A percentile compares a stretch with the other conserved stretches of the same genome.
Conservation (phyloP, 768 basidiomycete genomes). For the Lactifluus subvellereus region DNA sequence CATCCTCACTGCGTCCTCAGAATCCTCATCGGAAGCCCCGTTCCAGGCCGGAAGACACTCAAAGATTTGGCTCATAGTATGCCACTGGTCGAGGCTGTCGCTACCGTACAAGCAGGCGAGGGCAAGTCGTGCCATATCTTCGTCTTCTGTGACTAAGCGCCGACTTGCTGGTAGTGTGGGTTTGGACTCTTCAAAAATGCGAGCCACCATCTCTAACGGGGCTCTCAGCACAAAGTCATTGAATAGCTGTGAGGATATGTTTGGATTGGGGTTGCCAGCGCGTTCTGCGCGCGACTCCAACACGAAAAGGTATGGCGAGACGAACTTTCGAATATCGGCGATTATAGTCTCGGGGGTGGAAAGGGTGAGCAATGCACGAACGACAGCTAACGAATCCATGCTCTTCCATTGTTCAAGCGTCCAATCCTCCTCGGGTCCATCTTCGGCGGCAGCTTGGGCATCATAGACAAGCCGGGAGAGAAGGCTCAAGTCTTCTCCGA, state of each 20-base stretch:
- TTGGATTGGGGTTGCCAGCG: slow-evolving; percentile 60
- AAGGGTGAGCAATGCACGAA: slow-evolving; percentile 69
- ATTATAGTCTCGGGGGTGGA: slow-evolving; percentile 63
- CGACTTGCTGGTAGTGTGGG: slow-evolving; percentile 69
- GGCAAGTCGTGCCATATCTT: slow-evolving; percentile 80
- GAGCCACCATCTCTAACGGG: slow-evolving; percentile 59
- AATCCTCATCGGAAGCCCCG: slow-evolving; percentile 47
- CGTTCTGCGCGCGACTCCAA: slow-evolving; percentile 87
- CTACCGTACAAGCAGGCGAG: slow-evolving; percentile 87
- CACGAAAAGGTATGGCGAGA: slow-evolving; percentile 90
- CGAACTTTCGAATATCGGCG: slow-evolving; percentile 64
- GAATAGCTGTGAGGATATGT: slow-evolving; percentile 56
- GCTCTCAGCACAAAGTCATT: slow-evolving; percentile 68
- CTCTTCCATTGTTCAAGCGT: slow-evolving; percentile 66
- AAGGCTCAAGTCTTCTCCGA: slow-evolving; percentile 89
- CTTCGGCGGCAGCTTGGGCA: slow-evolving; percentile 43
- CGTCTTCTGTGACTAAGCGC: slow-evolving; percentile 73
- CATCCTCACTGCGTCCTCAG: slow-evolving; percentile 73
- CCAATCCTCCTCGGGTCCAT: slow-evolving; percentile 56
- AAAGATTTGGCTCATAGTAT: slow-evolving; percentile 85
- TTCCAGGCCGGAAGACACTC: slow-evolving; percentile 96
- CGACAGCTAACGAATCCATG: slow-evolving; percentile 57
- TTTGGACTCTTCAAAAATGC: slow-evolving; percentile 88
- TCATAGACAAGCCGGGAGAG: slow-evolving; percentile 87
- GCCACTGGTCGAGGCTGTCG: slow-evolving; percentile 64